Base-by-base conservation (phyloP, 2,329 filamentous ascomycete genomes). In the Gnomoniopsis sp. region DNA sequence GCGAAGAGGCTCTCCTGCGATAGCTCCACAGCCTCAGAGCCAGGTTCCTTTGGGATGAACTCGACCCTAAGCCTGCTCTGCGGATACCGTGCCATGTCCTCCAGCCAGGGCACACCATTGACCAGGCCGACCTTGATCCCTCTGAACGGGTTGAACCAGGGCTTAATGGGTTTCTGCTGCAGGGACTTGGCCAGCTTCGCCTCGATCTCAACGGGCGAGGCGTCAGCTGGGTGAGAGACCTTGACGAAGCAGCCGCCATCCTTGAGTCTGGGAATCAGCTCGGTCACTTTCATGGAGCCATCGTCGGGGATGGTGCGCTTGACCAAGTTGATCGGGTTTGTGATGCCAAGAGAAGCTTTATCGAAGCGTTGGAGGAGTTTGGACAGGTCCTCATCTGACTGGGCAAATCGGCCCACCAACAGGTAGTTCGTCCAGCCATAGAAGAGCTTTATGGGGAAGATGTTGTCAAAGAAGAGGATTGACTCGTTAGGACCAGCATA, bases 161-260 rank as follows among this genome's bases (percentile, higher is more conserved):
- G 93, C 61, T 87, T 90, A 41, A 96, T 83, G 0, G 88, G 88
- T 17, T 87, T 81, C 60, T 91, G 79, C 58, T 82, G 76, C 1
- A 98, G 77, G 63, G 88, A 81, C 34, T 84, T 75, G 15, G 91
- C 78, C 30, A 86, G 81, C 21, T 77, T 75, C 2, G 59, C 52
- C 30, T 61, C 59, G 36, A 61, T 34, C 11, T 61, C 52, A 22
- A 26, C 17, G 4, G 56, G n/a, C 21, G 53, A 46, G 26, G 75
- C 66, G 12, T 70, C 72, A 1, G 71, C 61, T 43, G 76, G 73
- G 55, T 80, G 84, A 17, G 81, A 82, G 69, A 96, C 92, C 71
- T 96, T 97, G 71, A 98, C 87, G 70, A 96, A 98, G 0, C 91
- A 91, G 14, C 95, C 95, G 17, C 95, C 95, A 69, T 99, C 95